phyloP scores from a whole-genome alignment of 2,329 filamentous ascomycete genomes.

The Pseudogymnoascus sp. region DNA sequence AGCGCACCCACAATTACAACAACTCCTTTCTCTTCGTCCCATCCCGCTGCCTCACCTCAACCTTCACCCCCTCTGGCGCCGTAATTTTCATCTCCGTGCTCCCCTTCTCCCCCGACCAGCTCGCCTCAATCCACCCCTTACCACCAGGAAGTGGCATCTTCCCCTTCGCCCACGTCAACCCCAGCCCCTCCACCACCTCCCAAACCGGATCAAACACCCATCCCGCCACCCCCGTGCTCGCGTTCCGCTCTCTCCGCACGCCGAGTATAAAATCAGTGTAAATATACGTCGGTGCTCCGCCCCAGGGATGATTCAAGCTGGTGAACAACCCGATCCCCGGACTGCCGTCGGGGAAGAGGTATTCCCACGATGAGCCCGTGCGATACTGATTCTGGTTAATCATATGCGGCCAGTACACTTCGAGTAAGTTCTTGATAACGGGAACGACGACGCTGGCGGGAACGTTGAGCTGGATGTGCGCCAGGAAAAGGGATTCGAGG shows the following conservation, averaged over 20 bases:
- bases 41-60: background rate
- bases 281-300: slow-evolving; percentile 37
- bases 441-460: slow-evolving; percentile 7
- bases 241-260: slow-evolving; percentile 15
- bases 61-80: background rate
- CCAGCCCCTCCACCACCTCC: background rate
- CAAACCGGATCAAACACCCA: slow-evolving; percentile 2
- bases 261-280: slow-evolving; percentile 31
- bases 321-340: slow-evolving; percentile 36
- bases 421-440: slow-evolving; percentile 24
- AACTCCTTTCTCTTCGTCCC: background rate
- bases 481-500: slow-evolving; percentile 29
- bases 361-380: slow-evolving; percentile 38
- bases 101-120: background rate
- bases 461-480: slow-evolving; percentile 20
- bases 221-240: background rate
- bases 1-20: background rate
- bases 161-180: background rate
- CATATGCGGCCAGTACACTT: slow-evolving; percentile 35
- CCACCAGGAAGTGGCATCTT: background rate
- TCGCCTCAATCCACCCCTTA: background rate
- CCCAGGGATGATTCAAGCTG: slow-evolving; percentile 36
- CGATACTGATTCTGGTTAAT: slow-evolving; percentile 28
- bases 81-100: background rate
- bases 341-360: slow-evolving; percentile 30